These are phyloP conservation scores for Gaultheria prostrata DNA, from an alignment of 148 eudicot genomes.

Conservation along the genomic window DNA sequence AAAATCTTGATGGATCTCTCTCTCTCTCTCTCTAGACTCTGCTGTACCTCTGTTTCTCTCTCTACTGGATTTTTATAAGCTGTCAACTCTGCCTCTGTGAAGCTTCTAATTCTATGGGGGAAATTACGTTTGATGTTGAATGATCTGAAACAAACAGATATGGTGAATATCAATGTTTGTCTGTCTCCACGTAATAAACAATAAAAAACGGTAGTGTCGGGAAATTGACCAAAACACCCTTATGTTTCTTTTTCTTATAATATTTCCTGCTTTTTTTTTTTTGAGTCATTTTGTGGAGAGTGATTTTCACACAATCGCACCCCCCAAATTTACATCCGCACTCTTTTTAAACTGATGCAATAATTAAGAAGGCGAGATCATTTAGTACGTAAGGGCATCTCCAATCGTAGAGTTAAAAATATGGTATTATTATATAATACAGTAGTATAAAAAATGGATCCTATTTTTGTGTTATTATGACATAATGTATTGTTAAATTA, in stretches of 20 bases:
- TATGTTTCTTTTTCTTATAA: not conserved
- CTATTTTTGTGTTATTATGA: too few relatives aligned
- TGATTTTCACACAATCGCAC: too few relatives aligned
- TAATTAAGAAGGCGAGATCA: too few relatives aligned
- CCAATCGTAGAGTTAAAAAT: too few relatives aligned
- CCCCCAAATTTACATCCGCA: too few relatives aligned
- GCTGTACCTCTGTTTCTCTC: not conserved
- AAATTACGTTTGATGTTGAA: not conserved
- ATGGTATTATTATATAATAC: too few relatives aligned
- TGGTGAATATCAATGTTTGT: not conserved
- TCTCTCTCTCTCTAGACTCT: conserved; percentile 6
- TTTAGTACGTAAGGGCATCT: too few relatives aligned
- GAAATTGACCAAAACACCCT: not conserved
- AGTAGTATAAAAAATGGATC: too few relatives aligned
- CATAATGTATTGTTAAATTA: too few relatives aligned
- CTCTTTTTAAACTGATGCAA: too few relatives aligned
- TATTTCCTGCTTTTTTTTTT: too few relatives aligned
- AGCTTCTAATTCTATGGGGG: not conserved
- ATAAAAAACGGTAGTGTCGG: not conserved
- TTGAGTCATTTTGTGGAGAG: too few relatives aligned
- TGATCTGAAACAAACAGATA: not conserved
- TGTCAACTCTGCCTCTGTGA: not conserved
- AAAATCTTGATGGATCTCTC: not conserved
- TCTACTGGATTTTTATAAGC: not conserved
- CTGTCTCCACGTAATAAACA: not conserved